Base-by-base conservation (phyloP, 2,329 filamentous ascomycete species). In the Diplodia scrobiculata region DNA sequence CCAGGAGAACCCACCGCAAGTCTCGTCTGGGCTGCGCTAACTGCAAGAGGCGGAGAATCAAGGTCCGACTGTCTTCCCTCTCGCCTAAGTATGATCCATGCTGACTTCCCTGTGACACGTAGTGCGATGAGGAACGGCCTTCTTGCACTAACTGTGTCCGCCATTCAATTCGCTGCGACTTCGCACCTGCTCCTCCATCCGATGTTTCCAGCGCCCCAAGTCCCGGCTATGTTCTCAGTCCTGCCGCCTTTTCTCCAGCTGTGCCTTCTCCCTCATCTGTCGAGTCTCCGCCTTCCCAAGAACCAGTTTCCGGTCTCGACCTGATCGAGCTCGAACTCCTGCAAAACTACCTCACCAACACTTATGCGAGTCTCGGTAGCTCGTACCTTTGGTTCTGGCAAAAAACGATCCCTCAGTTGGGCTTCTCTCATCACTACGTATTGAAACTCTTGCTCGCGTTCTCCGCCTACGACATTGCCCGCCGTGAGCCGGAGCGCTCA, bases 381-480 rank as follows among this genome's bases (percentile, higher is more conserved):
- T 67, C 69, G 27, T 52, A 69, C 2, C 68, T 68, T 2, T 67
- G 69, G 5, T 59, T 75, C 5, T 72, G 67, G 54, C 65, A 68
- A 6, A 70, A 64, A 5, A 67, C 68, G 48, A 66, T 66, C 2
- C 63, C 63, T 2, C 29, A 59, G 45, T 14, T 66, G 11, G 63
- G 63, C 10, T 66, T 66, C 79, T 19, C 70, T 72, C 38, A 70
- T 73, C 32, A 69, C 76, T 47, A 78, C 77, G 0, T 78, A 79
- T 59, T 74, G 77, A 9, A 76, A 78, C 69, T 74, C 78, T 3
- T 82, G 79, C 54, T 82, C 5, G 79, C 80, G 6, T 70, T 82
- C 11, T 75, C 80, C 6, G 79, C 81, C 5, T 71, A 82, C 19
- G 81, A 83, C 63, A 69, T 81, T 17, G 27, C 55, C 13, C 55